Base-by-base conservation (phyloP, 306 rosid species). In the Aeschynomene evenia region DNA sequence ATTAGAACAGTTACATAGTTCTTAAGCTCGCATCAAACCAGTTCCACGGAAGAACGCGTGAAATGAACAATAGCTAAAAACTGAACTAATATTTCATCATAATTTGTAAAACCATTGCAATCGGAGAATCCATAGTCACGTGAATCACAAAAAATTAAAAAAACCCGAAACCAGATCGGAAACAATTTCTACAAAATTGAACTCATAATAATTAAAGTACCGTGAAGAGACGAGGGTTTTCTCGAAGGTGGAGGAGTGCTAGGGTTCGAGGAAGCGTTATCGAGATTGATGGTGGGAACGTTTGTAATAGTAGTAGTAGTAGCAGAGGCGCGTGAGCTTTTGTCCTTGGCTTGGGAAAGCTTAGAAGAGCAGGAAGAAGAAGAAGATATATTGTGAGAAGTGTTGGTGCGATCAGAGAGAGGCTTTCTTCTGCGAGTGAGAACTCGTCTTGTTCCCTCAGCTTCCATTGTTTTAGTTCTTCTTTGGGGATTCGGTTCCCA, bases 331-430 rank as follows among this genome's bases (percentile, higher is more conserved):
- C 2, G 29, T 74, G 43, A 37, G 11, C 14, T 12, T 37, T 37
- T 37, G 11, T 20, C n/a, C n/a, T 33, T 36, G 33, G 33, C 0
- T 24, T 59, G 0, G 36, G 72, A 10, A n/a, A n/a, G n/a, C 33
- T 68, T 72, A 1, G 42, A 10, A 0, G 59, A 10, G 16, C 43
- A 13, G 4, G 75, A 54, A 20, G 87, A 52, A 67, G 75, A 57
- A 18, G 75, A 34, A 4, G 81, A 34, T 8, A 85, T 28, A 2
- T 78, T 77, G 3, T 40, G 75, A 4, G 75, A 6, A 21, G 83
- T 71, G 80, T 89, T 91, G 80, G 91, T 80, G 75, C 87, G 53
- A 40, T 91, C 91, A 9, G 91, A 74, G 71, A 91, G 89, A 16
- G 94, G 87, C 26, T 79, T 79, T 76, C 89, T 81, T 34, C 40